These are phyloP conservation scores for Nitzschia palea DNA, from an alignment of 108 stramenopile genomes.

Conservation along the genomic window DNA sequence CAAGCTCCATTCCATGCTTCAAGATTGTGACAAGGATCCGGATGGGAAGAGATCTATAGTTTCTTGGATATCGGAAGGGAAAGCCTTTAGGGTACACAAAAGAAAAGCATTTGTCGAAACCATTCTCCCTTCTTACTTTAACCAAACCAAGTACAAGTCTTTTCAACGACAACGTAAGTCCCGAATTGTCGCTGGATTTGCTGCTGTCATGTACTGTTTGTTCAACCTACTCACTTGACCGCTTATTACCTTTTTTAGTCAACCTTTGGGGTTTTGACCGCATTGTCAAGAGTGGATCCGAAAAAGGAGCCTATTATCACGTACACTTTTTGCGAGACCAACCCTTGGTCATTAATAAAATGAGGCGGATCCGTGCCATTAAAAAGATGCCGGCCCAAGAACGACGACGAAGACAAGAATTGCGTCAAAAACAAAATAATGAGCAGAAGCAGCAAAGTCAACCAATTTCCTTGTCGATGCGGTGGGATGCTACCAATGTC, in stretches of 20 bases:
- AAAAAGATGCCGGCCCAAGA: neutral
- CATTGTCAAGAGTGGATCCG: conserved; percentile 37
- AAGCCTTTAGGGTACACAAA: conserved; percentile 44
- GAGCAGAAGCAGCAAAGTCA: no score
- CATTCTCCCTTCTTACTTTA: conserved; percentile 75
- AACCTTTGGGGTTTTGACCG: conserved; percentile 63
- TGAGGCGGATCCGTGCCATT: conserved; percentile 2
- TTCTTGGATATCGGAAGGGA: conserved; percentile 55
- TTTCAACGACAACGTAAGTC: conserved; percentile 70
- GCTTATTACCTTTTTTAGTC: conserved; percentile 43
- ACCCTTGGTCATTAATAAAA: neutral
- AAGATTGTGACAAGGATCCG: conserved; percentile 5
- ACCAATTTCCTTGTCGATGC: no score
- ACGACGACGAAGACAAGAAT: conserved; percentile 2
- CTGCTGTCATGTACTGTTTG: no score
- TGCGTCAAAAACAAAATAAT: no score
- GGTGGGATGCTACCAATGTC: no score
- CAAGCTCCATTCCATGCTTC: neutral
- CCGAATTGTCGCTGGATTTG: no score
- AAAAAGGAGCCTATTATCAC: conserved; percentile 64
- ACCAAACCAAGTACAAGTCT: conserved; percentile 69
- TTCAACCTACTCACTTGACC: no score
- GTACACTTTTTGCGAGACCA: conserved; percentile 39
- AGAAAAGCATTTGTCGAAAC: conserved; percentile 41
- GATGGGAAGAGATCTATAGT: conserved; percentile 17